Conservation (phyloP, 148 eudicot genomes). For the Camellia lanceoleosa region DNA sequence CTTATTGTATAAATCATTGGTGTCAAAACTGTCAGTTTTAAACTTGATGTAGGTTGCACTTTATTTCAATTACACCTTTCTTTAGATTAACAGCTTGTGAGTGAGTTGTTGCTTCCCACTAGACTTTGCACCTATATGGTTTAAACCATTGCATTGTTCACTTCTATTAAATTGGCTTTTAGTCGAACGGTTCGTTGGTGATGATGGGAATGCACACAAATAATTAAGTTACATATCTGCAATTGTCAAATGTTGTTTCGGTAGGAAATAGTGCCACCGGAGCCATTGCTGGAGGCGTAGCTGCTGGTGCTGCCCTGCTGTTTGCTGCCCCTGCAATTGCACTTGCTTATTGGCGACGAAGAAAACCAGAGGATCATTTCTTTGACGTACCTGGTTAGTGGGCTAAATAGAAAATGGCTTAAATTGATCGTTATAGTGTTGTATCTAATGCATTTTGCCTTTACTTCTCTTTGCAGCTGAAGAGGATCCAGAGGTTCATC, state of each 20-base stretch:
- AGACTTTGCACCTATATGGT: background rate
- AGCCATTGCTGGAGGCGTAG: slow-evolving; percentile 81
- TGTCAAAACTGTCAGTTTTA: background rate
- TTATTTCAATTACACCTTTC: background rate
- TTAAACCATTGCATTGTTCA: background rate
- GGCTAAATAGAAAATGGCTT: background rate
- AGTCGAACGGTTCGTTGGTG: background rate
- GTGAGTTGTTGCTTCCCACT: background rate
- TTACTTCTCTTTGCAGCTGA: slow-evolving; percentile 53
- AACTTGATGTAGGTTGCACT: background rate
- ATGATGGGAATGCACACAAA: background rate
- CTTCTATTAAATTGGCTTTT: background rate
- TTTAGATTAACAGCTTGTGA: background rate
- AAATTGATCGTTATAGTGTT: background rate
- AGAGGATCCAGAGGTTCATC: slow-evolving; percentile 81
- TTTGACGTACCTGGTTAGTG: slow-evolving; percentile 79
- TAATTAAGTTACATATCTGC: background rate
- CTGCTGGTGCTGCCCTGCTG: slow-evolving; percentile 70
- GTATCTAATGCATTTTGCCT: background rate
- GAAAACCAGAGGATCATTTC: slow-evolving; percentile 66
- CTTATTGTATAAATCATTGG: background rate
- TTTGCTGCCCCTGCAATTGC: slow-evolving; percentile 73
- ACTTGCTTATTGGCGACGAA: slow-evolving; percentile 64
- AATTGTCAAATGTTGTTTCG: slow-evolving; percentile 21
- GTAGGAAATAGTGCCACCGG: slow-evolving; percentile 57